Percentiles rank a stretch among this genome's conserved stretches.
phyloP scores from a whole-genome alignment of 2,329 filamentous ascomycete species.

The Escovopsis sp. region DNA sequence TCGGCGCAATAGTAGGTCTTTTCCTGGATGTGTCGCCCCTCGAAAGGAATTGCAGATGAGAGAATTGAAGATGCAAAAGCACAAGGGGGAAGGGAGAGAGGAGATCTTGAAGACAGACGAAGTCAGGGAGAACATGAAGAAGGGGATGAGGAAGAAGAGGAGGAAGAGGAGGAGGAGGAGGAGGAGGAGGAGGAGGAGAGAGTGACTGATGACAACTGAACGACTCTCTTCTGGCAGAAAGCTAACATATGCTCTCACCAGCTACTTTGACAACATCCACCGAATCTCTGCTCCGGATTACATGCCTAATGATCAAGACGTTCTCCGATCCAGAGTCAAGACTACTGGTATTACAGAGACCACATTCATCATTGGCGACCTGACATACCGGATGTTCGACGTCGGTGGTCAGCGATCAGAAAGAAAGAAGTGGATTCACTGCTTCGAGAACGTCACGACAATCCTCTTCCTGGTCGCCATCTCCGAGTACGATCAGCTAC shows the following conservation, averaged over 20 bases:
- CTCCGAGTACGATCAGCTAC: slow-evolving; percentile 88
- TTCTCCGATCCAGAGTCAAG: slow-evolving; percentile 74
- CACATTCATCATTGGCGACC: slow-evolving; percentile 76
- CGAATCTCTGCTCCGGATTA: slow-evolving; percentile 86
- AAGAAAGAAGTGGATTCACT: slow-evolving; percentile 95
- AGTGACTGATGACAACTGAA: too few relatives aligned
- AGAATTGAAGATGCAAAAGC: too few relatives aligned
- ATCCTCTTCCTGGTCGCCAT: slow-evolving; percentile 95
- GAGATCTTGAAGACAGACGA: too few relatives aligned
- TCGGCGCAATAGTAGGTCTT: slow-evolving; percentile 79
- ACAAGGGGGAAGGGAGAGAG: too few relatives aligned
- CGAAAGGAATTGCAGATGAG: too few relatives aligned
- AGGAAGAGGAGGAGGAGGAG: too few relatives aligned
- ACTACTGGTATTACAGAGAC: slow-evolving; percentile 96
- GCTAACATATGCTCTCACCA: slow-evolving; percentile 18
- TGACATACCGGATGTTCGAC: slow-evolving; percentile 96
- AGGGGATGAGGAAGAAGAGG: too few relatives aligned
- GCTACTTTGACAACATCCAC: slow-evolving; percentile 91
- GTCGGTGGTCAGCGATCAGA: slow-evolving; percentile 86
- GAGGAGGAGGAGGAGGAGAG: too few relatives aligned
- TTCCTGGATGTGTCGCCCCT: neutral
- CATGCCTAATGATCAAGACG: slow-evolving; percentile 89
- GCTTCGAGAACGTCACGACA: slow-evolving; percentile 94
- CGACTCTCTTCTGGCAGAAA: neutral
- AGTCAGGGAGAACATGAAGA: too few relatives aligned